Evolutionary conservation across 2,329 filamentous ascomycete genomes (phyloP), one percentile per base, ranked within the genome.

Genomic region (Alternaria solani): DNA sequence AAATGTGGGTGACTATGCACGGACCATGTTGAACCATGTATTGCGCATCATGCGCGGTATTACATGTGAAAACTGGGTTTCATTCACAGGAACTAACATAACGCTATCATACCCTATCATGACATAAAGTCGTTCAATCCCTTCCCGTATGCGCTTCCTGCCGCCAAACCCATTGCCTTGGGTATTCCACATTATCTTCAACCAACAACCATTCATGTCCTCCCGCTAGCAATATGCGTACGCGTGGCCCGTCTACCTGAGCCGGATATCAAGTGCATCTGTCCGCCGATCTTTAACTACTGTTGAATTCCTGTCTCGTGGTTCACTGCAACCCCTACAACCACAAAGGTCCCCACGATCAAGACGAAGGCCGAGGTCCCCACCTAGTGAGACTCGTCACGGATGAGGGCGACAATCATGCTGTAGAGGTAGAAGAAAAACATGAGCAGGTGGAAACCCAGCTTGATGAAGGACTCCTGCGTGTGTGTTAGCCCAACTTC

Each of bases 381-480:
- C 64, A 56, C 74, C 77, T 70, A 96, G 81, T 93, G 88, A 62
- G 91, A 88, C 83, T 99, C 95, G 81, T 98, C 95, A 77, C 91
- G 90, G 85, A 99, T 99, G 65, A 99, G 87, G 69, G 95, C 94
- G 67, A 97, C 94, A 72, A 95, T 95, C 92, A 95, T 96, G 89
- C 92, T 96, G 88, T 97, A 97, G 58, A 99, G 91, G 84, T 99
- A 99, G 88, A 98, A 99, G 89, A 99, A 99, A 88, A 99, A 99
- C 93, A 99, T 97, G 83, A 99, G 81, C 62, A 99, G 86, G 82
- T 99, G 95, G 87, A 99, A 99, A 57, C 94, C 95, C 43, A 99
- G 92, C 85, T 99, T 99, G 84, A 95, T 90, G 81, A 99, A 99
- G 0, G 95, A 98, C 88, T 99, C 95, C 94, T 97, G 39, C 8